Evolutionary conservation across 2,329 filamentous ascomycete species (phyloP).

Genomic region (Talaromyces atroroseus): DNA sequence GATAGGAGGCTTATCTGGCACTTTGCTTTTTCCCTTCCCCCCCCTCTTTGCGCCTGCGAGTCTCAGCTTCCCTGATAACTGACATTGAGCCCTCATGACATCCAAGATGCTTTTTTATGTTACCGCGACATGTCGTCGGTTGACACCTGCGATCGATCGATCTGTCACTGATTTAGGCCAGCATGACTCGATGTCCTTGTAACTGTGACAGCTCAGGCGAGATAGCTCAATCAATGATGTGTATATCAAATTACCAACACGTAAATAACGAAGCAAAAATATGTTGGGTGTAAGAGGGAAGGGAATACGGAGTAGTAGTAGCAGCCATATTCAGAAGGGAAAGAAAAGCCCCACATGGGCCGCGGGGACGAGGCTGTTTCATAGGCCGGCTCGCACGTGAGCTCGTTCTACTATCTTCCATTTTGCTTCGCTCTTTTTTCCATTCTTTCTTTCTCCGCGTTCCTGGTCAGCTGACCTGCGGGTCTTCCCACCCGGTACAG

Average conservation of each 20-base stretch:
- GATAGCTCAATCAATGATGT: not conserved
- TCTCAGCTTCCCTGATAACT: not conserved
- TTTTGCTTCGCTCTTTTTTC: too few relatives aligned
- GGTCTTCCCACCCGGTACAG: not conserved
- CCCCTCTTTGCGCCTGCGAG: not conserved
- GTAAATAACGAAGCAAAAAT: too few relatives aligned
- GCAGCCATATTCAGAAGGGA: too few relatives aligned
- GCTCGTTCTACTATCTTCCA: not conserved
- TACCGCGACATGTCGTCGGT: not conserved
- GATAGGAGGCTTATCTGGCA: not conserved
- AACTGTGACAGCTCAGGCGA: not conserved
- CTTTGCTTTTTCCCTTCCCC: not conserved
- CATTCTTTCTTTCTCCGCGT: not conserved
- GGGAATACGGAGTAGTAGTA: too few relatives aligned
- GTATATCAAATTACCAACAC: too few relatives aligned
- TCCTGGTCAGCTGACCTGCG: not conserved
- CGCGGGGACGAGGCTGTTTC: not conserved
- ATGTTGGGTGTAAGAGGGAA: too few relatives aligned
- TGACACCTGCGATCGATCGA: not conserved
- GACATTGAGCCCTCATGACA: not conserved
- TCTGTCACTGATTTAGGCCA: not conserved
- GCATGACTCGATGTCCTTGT: slow-evolving; percentile 1
- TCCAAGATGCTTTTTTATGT: not conserved
- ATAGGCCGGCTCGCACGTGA: not conserved
- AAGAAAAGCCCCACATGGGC: too few relatives aligned